Percentiles rank a stretch among this genome's conserved stretches.
phyloP scores from a whole-genome alignment of 441 rosid species.

The California macrophylla region DNA sequence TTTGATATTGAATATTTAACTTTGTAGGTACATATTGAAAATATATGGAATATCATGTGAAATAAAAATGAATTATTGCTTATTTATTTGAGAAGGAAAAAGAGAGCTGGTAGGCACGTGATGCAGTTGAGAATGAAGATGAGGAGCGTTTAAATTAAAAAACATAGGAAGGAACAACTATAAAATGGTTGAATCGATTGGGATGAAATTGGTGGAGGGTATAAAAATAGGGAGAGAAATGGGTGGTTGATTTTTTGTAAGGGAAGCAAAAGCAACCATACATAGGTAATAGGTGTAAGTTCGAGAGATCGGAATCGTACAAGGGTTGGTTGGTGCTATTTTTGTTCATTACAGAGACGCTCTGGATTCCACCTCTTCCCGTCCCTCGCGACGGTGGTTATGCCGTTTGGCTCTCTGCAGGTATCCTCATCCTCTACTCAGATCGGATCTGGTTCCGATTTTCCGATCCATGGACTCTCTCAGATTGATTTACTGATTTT shows the following conservation, averaged over 20 bases:
- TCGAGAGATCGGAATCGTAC: no score
- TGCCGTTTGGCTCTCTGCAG: constrained; percentile 61
- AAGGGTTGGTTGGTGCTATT: background rate
- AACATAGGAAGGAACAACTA: no score
- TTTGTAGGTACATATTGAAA: no score
- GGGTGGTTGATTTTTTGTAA: background rate
- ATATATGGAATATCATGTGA: no score
- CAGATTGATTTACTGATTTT: background rate
- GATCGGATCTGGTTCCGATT: background rate
- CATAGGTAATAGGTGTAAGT: no score
- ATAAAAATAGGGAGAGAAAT: background rate
- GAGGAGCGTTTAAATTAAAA: background rate
- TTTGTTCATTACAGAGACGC: constrained; percentile 23
- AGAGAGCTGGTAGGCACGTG: background rate
- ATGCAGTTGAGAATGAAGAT: background rate
- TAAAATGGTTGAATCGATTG: background rate
- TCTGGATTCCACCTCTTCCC: constrained; percentile 59
- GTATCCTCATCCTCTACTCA: constrained; percentile 21
- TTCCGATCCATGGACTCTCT: background rate
- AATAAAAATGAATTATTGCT: no score
- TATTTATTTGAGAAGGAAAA: no score
- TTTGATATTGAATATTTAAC: no score
- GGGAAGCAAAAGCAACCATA: no score
- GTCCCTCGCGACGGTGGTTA: constrained; percentile 69
- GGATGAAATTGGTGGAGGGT: no score